These are phyloP conservation scores for Stylonectria norvegica DNA, from an alignment of 2,329 filamentous ascomycete species.

Conservation along the genomic window DNA sequence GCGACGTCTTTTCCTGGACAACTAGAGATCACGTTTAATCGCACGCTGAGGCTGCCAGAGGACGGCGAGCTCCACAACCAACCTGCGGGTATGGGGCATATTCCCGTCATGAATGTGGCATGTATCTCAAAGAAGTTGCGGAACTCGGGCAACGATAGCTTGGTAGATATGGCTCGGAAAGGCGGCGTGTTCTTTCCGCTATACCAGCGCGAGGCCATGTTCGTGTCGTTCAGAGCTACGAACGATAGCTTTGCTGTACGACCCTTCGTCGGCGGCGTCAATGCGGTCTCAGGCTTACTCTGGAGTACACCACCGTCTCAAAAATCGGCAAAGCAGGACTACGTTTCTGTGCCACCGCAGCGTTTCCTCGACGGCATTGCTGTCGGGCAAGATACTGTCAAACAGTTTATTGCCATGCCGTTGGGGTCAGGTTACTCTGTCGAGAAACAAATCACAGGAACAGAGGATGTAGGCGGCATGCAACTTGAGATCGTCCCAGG, in stretches of 20 bases:
- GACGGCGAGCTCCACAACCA: conserved; percentile 1
- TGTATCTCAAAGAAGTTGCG: conserved; percentile 2
- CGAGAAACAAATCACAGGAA: conserved; percentile 10
- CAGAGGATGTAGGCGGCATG: conserved; percentile 5
- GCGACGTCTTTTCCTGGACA: conserved; percentile 3
- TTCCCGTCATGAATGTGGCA: conserved; percentile 5
- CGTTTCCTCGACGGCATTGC: conserved; percentile 9
- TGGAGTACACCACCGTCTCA: conserved; percentile 1
- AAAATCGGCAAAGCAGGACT: conserved; percentile 2
- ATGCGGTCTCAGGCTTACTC: conserved; percentile 6
- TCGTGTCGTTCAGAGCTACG: conserved; percentile 5
- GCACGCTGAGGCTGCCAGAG: conserved; percentile 7
- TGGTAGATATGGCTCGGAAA: conserved; percentile 8
- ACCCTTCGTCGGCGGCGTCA: conserved; percentile 5
- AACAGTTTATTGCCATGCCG: conserved; percentile 12
- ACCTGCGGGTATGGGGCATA: conserved; percentile 2
- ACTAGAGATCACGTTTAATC: conserved; percentile 8
- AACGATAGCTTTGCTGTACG: conserved; percentile 6
- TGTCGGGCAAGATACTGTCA: conserved; percentile 2
- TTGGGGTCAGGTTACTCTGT: conserved; percentile 10
- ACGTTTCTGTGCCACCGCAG: conserved; percentile 6
- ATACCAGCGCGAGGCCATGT: conserved; percentile 12
- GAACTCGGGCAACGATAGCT: conserved; percentile 4
- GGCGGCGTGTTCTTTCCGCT: conserved; percentile 12
- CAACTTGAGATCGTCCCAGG: conserved; percentile 9